phyloP scores from a whole-genome alignment of 495 filamentous ascomycete species.

The Aspergillus leporis region DNA sequence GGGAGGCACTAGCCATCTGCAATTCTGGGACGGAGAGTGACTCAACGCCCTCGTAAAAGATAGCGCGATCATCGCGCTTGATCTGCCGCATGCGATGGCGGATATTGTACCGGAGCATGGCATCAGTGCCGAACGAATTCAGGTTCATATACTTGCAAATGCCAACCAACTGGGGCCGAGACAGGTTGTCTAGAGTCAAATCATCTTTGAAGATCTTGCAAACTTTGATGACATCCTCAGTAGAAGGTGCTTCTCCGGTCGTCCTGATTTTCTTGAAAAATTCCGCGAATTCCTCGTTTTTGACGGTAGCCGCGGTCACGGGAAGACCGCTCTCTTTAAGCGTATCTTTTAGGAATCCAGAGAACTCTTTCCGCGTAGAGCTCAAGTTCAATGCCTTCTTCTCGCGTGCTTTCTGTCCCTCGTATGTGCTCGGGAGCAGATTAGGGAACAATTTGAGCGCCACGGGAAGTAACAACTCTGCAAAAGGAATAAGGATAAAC shows the following conservation, averaged over 20 bases:
- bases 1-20: conserved; percentile 85
- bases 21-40: conserved; percentile 90
- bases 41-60: conserved; percentile 91
- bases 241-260: conserved; percentile 85
- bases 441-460: conserved; percentile 96
- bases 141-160: conserved; percentile 99
- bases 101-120: conserved; percentile 96
- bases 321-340: conserved; percentile 91
- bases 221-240: conserved; percentile 93
- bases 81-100: conserved; percentile 98
- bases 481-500: conserved; percentile 95
- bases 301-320: conserved; percentile 78
- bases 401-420: conserved; percentile 86
- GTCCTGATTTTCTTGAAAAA: conserved; percentile 97
- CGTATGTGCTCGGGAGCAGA: conserved; percentile 94
- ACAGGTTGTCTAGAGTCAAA: conserved; percentile 94
- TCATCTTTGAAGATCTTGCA: conserved; percentile 99
- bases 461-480: conserved; percentile 90
- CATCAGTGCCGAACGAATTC: conserved; percentile 93
- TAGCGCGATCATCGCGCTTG: conserved; percentile 95
- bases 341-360: conserved; percentile 84
- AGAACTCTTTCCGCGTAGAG: conserved; percentile 90
- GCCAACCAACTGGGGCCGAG: conserved; percentile 89
- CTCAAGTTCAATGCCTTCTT: conserved; percentile 80
- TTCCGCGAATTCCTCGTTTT: conserved; percentile 91